A percentile compares a stretch with the other conserved stretches of the same genome.
Evolutionary conservation across 768 basidiomycete genomes (phyloP).

Genomic region (Sporobolomyces roseus): DNA sequence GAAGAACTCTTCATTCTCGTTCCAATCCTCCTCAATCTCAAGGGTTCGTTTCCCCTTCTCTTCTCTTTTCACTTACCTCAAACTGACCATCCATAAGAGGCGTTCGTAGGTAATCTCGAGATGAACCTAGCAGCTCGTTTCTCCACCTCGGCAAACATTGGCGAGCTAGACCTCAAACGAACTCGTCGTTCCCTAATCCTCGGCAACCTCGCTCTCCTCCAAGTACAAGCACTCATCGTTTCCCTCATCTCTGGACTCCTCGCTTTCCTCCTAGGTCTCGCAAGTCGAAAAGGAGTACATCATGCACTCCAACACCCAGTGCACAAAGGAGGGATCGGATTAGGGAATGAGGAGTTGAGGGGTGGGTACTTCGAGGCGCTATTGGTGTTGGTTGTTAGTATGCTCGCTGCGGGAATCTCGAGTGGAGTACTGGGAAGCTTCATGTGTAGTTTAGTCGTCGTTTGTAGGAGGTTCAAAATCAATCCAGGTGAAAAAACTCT

Average conservation of each 20-base stretch:
- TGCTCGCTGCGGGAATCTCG: constrained; percentile 59
- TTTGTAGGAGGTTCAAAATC: constrained; percentile 68
- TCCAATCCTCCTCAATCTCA: constrained; percentile 87
- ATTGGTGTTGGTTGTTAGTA: constrained; percentile 54
- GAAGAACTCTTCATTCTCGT: constrained; percentile 96
- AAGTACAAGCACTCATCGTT: constrained; percentile 87
- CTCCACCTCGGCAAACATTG: constrained; percentile 88
- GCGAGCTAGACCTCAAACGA: constrained; percentile 72
- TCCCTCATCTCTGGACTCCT: constrained; percentile 79
- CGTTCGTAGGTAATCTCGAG: constrained; percentile 62
- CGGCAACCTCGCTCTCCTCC: constrained; percentile 79
- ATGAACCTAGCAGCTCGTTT: constrained; percentile 96
- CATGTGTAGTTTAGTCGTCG: constrained; percentile 77
- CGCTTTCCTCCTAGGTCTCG: constrained; percentile 65
- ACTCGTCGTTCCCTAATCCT: constrained; percentile 64
- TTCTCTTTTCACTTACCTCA: not conserved
- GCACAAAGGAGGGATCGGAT: constrained; percentile 16
- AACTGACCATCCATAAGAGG: not conserved
- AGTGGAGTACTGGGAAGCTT: constrained; percentile 80
- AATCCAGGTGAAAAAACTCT: constrained; percentile 77
- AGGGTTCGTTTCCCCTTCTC: constrained; percentile 57
- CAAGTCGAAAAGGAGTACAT: constrained; percentile 39
- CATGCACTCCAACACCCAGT: constrained; percentile 35
- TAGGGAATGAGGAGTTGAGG: constrained; percentile 14
- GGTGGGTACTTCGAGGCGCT: constrained; percentile 50